Conservation (phyloP, 495 filamentous ascomycete genomes). For the Neurospora sp. region DNA sequence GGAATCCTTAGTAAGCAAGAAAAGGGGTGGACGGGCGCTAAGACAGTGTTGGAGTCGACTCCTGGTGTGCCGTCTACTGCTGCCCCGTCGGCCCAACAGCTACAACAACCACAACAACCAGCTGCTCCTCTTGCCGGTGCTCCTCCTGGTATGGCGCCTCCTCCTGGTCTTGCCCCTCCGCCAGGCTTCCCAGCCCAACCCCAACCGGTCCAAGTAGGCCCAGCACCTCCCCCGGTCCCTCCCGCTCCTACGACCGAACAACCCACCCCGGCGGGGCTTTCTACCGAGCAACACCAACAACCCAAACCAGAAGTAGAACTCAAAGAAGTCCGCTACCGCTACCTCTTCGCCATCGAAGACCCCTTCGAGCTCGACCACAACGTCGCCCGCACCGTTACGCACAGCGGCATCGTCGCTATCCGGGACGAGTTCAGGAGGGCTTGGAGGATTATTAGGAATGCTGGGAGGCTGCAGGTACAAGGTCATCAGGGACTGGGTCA, state of each 20-base stretch:
- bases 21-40: conserved; percentile 71
- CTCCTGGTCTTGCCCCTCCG: neutral
- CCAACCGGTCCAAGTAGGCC: neutral
- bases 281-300: neutral
- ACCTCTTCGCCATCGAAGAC: conserved; percentile 78
- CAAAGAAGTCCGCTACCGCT: conserved; percentile 64
- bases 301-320: conserved; percentile 19
- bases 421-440: conserved; percentile 72
- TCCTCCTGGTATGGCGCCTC: neutral
- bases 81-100: neutral
- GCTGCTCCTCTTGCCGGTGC: neutral
- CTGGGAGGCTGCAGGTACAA: conserved; percentile 10
- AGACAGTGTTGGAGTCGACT: conserved; percentile 34
- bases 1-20: conserved; percentile 58
- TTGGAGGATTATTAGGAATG: conserved; percentile 47
- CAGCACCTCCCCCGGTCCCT: neutral
- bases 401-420: conserved; percentile 63
- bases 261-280: neutral
- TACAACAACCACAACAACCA: neutral
- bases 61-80: conserved; percentile 11
- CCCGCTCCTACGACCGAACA: neutral
- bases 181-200: neutral
- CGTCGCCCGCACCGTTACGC: conserved; percentile 69
- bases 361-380: conserved; percentile 80
- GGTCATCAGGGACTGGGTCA: neutral